Evolutionary conservation across 2,329 filamentous ascomycete genomes (phyloP).

Genomic region (Davidsoniella virescens): DNA sequence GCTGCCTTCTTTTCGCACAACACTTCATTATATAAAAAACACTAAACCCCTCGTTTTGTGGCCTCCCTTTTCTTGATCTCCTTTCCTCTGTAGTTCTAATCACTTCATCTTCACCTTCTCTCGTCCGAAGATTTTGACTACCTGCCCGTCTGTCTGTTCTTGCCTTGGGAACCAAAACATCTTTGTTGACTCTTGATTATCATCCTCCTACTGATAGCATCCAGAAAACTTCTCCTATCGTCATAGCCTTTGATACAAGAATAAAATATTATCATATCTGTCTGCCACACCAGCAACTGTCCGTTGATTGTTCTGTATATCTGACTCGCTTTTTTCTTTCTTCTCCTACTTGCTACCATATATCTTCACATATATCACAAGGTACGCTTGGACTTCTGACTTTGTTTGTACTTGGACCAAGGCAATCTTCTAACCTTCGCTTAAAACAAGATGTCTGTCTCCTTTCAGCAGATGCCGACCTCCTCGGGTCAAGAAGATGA

Average conservation of each 20-base stretch:
- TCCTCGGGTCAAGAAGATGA: constrained; percentile 10
- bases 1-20: no score
- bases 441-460: constrained; percentile 10
- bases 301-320: neutral
- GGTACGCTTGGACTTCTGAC: neutral
- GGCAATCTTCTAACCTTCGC: neutral
- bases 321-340: neutral
- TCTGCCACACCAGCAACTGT: neutral
- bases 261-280: neutral
- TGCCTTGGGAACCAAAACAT: no score
- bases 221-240: no score
- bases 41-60: no score
- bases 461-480: constrained; percentile 1
- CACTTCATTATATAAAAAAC: no score
- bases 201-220: no score
- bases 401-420: neutral
- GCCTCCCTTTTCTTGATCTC: no score
- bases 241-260: neutral
- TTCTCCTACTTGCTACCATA: neutral
- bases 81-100: no score
- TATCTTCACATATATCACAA: neutral
- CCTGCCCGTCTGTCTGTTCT: no score
- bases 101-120: no score
- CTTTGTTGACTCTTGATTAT: no score
- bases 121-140: no score